Evolutionary conservation across 148 eudicot genomes (phyloP).

Genomic region (Dysphania ambrosioides): DNA sequence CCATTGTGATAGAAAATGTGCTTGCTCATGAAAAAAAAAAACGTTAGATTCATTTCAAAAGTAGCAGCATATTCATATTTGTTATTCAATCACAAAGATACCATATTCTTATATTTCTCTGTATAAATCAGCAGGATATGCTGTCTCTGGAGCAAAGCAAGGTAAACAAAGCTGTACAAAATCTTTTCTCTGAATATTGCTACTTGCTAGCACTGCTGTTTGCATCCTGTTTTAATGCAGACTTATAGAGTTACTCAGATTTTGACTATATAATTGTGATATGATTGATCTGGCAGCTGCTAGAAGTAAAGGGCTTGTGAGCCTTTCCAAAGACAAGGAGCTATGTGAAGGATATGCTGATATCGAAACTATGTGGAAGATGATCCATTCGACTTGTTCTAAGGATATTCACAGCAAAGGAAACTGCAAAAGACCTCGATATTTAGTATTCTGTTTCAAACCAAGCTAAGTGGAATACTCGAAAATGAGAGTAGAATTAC

Average conservation of each 20-base stretch:
- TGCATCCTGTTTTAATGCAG: background rate
- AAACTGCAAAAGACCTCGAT: conserved; percentile 24
- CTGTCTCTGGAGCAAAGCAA: conserved; percentile 13
- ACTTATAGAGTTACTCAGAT: background rate
- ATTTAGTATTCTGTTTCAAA: conserved; percentile 33
- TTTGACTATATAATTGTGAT: background rate
- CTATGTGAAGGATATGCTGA: conserved; percentile 59
- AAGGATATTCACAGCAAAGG: background rate
- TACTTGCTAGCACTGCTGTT: background rate
- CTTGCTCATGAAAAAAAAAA: background rate
- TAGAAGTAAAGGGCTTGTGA: conserved; percentile 41
- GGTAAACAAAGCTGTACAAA: background rate
- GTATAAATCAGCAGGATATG: conserved; percentile 11
- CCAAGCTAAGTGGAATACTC: conserved; percentile 12
- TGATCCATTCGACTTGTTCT: conserved; percentile 42
- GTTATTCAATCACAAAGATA: background rate
- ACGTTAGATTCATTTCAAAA: background rate
- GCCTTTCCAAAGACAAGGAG: conserved; percentile 56
- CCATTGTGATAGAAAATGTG: background rate
- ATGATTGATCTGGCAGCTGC: conserved; percentile 15
- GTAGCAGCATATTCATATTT: background rate
- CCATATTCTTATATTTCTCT: background rate
- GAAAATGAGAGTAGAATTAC: background rate
- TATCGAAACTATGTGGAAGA: conserved; percentile 73
- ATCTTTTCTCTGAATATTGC: background rate